These are phyloP conservation scores for Debaryomycetaceae sp. DNA, from an alignment of 1,139 yeast species.

Conservation along the genomic window DNA sequence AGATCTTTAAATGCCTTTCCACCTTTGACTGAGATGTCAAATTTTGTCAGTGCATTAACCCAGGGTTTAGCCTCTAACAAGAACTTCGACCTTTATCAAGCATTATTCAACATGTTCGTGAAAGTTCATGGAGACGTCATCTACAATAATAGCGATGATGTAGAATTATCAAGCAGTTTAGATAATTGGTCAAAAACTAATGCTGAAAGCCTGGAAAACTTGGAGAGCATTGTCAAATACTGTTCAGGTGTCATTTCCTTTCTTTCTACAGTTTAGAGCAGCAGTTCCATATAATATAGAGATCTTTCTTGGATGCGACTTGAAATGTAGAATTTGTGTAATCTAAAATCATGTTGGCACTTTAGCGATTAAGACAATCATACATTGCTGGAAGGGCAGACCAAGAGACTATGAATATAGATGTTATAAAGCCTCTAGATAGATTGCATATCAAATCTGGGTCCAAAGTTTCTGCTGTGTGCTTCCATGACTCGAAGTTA, in stretches of 20 bases:
- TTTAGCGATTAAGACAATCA: background rate
- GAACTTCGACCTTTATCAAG: constrained; percentile 72
- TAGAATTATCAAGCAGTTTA: constrained; percentile 40
- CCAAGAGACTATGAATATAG: constrained; percentile 21
- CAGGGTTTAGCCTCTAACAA: constrained; percentile 54
- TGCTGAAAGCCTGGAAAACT: constrained; percentile 35
- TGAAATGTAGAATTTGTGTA: background rate
- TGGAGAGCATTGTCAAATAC: constrained; percentile 73
- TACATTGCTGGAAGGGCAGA: background rate
- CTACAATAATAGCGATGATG: constrained; percentile 41
- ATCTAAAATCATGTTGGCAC: background rate
- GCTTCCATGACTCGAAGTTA: constrained; percentile 16
- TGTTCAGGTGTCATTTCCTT: constrained; percentile 80
- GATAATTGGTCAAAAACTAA: constrained; percentile 49
- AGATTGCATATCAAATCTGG: constrained; percentile 23
- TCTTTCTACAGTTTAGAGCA: constrained; percentile 36
- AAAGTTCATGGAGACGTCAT: constrained; percentile 82
- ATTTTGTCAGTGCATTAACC: constrained; percentile 64
- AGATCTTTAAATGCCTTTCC: constrained; percentile 69
- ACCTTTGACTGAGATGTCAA: constrained; percentile 60
- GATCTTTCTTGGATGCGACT: background rate
- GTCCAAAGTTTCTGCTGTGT: constrained; percentile 23
- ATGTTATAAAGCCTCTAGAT: constrained; percentile 29
- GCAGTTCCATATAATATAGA: background rate
- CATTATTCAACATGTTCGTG: constrained; percentile 71